Conservation (phyloP, 2,329 filamentous ascomycete genomes). For the Blumeria hordei region DNA sequence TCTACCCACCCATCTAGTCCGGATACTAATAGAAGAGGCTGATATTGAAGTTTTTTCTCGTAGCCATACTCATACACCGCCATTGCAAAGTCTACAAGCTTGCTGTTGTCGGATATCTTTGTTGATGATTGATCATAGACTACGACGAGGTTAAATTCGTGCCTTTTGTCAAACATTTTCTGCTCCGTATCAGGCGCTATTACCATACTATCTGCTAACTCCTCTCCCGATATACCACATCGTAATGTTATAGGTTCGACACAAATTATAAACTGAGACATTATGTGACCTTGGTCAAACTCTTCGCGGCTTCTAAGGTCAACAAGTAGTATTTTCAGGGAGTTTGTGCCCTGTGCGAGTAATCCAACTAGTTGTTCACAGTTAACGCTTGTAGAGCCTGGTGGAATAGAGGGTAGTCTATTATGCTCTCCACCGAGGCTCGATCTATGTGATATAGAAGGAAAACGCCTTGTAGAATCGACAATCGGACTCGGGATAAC, state of each 20-base stretch:
- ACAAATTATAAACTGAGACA: slow-evolving; percentile 63
- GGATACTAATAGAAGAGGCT: slow-evolving; percentile 56
- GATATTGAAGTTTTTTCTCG: slow-evolving; percentile 44
- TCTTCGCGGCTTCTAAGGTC: slow-evolving; percentile 61
- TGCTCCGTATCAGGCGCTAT: slow-evolving; percentile 54
- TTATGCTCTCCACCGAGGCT: slow-evolving; percentile 2
- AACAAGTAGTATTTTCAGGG: slow-evolving; percentile 52
- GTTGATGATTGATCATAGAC: slow-evolving; percentile 57
- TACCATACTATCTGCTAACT: slow-evolving; percentile 43
- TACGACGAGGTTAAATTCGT: slow-evolving; percentile 67
- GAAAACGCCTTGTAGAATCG: slow-evolving; percentile 8
- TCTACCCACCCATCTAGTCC: slow-evolving; percentile 74
- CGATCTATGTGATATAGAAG: slow-evolving; percentile 5
- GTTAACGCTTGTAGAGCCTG: slow-evolving; percentile 9
- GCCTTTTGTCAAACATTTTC: slow-evolving; percentile 42
- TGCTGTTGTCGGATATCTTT: slow-evolving; percentile 18
- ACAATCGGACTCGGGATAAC: slow-evolving; percentile 7
- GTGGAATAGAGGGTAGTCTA: slow-evolving; percentile 4
- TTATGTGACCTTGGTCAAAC: slow-evolving; percentile 77
- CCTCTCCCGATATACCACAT: slow-evolving; percentile 35
- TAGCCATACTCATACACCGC: slow-evolving; percentile 70
- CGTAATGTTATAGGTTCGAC: slow-evolving; percentile 62
- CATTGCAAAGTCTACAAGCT: slow-evolving; percentile 47
- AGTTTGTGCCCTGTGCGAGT: slow-evolving; percentile 26
- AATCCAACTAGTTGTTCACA: slow-evolving; percentile 48